A percentile compares a stretch with the other conserved stretches of the same genome.
Conservation (phyloP, 805 yeast species). For the Debaryomyces hansenii region DNA sequence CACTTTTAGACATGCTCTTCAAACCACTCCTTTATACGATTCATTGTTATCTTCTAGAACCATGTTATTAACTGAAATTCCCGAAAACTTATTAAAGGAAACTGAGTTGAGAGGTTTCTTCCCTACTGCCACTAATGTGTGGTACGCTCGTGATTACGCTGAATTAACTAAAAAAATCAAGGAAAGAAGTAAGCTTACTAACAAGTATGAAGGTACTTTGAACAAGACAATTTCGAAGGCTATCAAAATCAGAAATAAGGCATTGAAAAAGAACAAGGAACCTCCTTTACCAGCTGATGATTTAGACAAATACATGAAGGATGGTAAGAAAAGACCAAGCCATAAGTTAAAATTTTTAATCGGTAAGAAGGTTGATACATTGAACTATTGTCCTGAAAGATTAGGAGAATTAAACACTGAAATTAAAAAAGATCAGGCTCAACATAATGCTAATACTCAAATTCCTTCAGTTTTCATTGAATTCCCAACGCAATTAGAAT, state of each 20-base stretch:
- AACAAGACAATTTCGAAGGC: slow-evolving; percentile 62
- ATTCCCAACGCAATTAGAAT: slow-evolving; percentile 81
- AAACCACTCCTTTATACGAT: slow-evolving; percentile 71
- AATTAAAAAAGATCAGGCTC: slow-evolving; percentile 57
- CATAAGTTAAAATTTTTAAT: slow-evolving; percentile 68
- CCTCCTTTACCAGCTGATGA: slow-evolving; percentile 58
- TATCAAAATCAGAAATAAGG: slow-evolving; percentile 53
- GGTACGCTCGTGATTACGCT: slow-evolving; percentile 64
- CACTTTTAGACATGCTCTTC: slow-evolving; percentile 70
- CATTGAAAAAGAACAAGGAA: slow-evolving; percentile 56
- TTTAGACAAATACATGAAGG: slow-evolving; percentile 63
- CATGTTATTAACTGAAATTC: slow-evolving; percentile 68
- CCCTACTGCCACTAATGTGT: slow-evolving; percentile 58
- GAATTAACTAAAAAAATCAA: slow-evolving; percentile 56
- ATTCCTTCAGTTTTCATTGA: slow-evolving; percentile 75
- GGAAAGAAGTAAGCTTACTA: slow-evolving; percentile 61
- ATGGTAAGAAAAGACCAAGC: slow-evolving; percentile 72
- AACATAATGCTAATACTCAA: slow-evolving; percentile 50
- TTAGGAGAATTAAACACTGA: slow-evolving; percentile 69
- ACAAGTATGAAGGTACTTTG: slow-evolving; percentile 63
- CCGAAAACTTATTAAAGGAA: slow-evolving; percentile 48
- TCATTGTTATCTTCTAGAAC: slow-evolving; percentile 71
- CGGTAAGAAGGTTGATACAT: slow-evolving; percentile 84
- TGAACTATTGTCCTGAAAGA: slow-evolving; percentile 67
- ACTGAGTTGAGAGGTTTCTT: slow-evolving; percentile 56